Evolutionary conservation across 176 grass and related monocot genomes (phyloP), one percentile per base, ranked within the genome.

Genomic region (Oryza meyeriana): DNA sequence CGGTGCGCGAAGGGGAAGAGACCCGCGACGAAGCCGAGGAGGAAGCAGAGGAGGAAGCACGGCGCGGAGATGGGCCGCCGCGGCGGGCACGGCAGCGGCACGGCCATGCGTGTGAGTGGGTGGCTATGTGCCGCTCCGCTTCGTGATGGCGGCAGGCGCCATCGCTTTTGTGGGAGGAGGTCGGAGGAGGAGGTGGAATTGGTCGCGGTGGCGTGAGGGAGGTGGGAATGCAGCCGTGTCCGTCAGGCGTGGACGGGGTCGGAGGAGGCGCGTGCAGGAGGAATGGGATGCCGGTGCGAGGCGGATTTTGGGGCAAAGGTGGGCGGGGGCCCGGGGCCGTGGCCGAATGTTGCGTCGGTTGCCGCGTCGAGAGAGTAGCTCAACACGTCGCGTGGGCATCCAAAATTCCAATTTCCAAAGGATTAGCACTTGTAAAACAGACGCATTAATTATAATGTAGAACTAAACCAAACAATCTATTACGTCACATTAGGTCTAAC

Each of bases 1-100:
- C 79, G 81, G 77, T 93, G 83, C 29, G 84, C 80, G 72, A 93
- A 90, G 38, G 76, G 77, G 84, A 87, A 87, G 45, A 93, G 72
- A 35, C 91, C 91, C 10, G 81, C 85, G 39, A 90, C 82, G 84
- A 93, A 93, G 77, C 91, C 91, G 14, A 89, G 66, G 68, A 93
- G 84, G 74, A 93, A 93, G 84, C 71, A 89, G 61, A 89, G 61
- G 47, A 93, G 67, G 71, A 90, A 90, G 63, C 88, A 89, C 25
- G 83, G 71, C 39, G 83, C 71, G 27, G 83, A 78, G 88, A 89
- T 79, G 72, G 83, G 83, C 12, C 88, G 78, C 42, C 88, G 83
- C 63, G 57, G 76, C 26, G 74, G 69, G 74, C 41, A 69, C 8
- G 35, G 73, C 8, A 27, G 73, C 47, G 14, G 63, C 26, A 11